Evolutionary conservation across 1,284 basidiomycete genomes (phyloP).

Genomic region (Bondarzewia mesenterica): DNA sequence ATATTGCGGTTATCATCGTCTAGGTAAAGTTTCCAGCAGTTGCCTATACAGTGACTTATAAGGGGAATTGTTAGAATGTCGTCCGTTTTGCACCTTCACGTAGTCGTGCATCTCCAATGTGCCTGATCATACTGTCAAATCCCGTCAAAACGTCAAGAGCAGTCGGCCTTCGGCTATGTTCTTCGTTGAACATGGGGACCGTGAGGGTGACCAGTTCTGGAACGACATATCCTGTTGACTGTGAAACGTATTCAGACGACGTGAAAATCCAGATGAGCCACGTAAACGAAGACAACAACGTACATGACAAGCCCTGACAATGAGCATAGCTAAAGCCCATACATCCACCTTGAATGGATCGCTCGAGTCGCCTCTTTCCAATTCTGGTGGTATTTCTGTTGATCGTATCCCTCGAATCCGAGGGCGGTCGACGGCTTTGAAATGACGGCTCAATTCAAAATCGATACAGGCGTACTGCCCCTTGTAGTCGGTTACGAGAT

Average conservation of each 20-base stretch:
- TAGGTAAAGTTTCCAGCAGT: too few relatives aligned
- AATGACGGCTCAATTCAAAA: conserved; percentile 56
- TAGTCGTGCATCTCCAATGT: neutral
- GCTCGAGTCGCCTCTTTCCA: conserved; percentile 37
- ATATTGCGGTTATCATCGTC: too few relatives aligned
- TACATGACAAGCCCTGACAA: conserved; percentile 58
- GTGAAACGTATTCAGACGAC: neutral
- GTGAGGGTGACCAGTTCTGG: neutral
- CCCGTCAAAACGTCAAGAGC: neutral
- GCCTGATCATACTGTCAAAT: neutral
- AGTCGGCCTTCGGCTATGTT: neutral
- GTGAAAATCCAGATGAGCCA: neutral
- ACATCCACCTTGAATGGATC: conserved; percentile 67
- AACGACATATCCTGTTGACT: neutral
- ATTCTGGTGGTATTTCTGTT: conserved; percentile 66
- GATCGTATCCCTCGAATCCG: conserved; percentile 37
- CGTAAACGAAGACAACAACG: conserved; percentile 14
- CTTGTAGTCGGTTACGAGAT: conserved; percentile 55
- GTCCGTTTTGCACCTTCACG: neutral
- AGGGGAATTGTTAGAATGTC: too few relatives aligned
- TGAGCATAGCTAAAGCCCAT: conserved; percentile 58
- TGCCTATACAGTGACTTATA: too few relatives aligned
- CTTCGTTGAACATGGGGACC: neutral
- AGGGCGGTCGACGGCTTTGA: conserved; percentile 29
- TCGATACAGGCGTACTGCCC: conserved; percentile 66